phyloP scores from a whole-genome alignment of 331 rosid genomes.

The Malus hybrid region DNA sequence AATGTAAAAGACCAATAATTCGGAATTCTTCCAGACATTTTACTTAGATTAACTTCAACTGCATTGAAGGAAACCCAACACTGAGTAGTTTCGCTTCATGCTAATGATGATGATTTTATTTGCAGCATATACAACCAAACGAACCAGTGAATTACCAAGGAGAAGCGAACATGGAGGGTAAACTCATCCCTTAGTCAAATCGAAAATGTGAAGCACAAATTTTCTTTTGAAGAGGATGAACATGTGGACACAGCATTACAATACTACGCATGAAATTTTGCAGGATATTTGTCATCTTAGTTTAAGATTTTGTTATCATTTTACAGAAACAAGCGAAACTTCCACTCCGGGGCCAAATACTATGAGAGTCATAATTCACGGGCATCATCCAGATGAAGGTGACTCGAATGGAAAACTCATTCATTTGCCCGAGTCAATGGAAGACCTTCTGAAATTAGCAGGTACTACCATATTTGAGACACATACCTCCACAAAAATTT shows the following conservation, averaged over 20 bases:
- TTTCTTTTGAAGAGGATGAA: too few species aligned
- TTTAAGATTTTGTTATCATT: constrained; percentile 1
- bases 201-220: too few species aligned
- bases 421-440: constrained; percentile 59
- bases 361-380: constrained; percentile 57
- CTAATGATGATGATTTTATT: constrained; percentile 19
- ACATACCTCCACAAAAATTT: neutral
- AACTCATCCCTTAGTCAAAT: neutral
- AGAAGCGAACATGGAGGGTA: constrained; percentile 46
- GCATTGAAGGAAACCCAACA: neutral
- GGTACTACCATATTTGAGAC: constrained; percentile 38
- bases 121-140: constrained; percentile 44
- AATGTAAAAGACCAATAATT: neutral
- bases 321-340: constrained; percentile 32
- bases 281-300: neutral
- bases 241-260: too few species aligned
- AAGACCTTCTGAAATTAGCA: constrained; percentile 58
- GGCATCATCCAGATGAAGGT: constrained; percentile 55
- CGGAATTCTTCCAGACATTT: neutral
- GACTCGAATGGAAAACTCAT: constrained; percentile 42
- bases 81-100: neutral
- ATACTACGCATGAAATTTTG: too few species aligned
- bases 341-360: constrained; percentile 20
- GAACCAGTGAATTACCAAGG: constrained; percentile 22
- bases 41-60: neutral